phyloP scores from a whole-genome alignment of 176 grass and related monocot species.

The Pharus latifolius region DNA sequence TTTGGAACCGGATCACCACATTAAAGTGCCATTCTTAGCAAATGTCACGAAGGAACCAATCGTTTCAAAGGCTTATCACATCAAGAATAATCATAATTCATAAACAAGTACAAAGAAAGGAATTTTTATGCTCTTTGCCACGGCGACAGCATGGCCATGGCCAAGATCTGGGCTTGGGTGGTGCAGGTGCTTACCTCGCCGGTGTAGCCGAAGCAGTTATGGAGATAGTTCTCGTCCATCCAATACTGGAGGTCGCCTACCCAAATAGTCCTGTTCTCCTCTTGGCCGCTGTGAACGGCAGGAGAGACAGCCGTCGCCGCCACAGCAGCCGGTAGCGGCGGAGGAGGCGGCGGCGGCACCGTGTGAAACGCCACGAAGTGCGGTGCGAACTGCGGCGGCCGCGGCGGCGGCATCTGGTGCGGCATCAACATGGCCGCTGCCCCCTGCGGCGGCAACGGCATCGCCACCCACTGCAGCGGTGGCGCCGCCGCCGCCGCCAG shows the following conservation, averaged over 20 bases:
- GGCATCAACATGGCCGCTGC: constrained; percentile 71
- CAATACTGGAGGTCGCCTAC: constrained; percentile 99
- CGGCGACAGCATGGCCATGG: not conserved
- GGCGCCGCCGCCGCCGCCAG: constrained; percentile 29
- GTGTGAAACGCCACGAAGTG: constrained; percentile 77
- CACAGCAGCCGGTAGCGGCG: constrained; percentile 5
- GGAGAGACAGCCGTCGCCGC: constrained; percentile 18
- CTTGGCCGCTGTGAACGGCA: constrained; percentile 34
- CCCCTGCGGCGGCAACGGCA: constrained; percentile 46
- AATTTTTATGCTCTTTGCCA: constrained; percentile 2
- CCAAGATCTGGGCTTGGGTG: constrained; percentile 25
- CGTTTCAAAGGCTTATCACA: constrained; percentile 26
- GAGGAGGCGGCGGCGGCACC: constrained; percentile 23
- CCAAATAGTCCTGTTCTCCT: constrained; percentile 98
- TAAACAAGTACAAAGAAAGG: not conserved
- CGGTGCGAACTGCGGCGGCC: constrained; percentile 70
- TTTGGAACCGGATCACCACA: constrained; percentile 25
- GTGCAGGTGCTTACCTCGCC: constrained; percentile 59
- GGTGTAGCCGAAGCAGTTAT: constrained; percentile 84
- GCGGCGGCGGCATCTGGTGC: constrained; percentile 64
- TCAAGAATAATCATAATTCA: constrained; percentile 15
- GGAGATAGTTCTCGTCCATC: constrained; percentile 99
- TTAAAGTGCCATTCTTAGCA: constrained; percentile 15
- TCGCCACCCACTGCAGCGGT: constrained; percentile 47
- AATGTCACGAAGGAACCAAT: not conserved